Evolutionary conservation across 1,284 basidiomycete genomes (phyloP), one percentile per base, ranked within the genome.

Genomic region (Microbotryum violaceum): DNA sequence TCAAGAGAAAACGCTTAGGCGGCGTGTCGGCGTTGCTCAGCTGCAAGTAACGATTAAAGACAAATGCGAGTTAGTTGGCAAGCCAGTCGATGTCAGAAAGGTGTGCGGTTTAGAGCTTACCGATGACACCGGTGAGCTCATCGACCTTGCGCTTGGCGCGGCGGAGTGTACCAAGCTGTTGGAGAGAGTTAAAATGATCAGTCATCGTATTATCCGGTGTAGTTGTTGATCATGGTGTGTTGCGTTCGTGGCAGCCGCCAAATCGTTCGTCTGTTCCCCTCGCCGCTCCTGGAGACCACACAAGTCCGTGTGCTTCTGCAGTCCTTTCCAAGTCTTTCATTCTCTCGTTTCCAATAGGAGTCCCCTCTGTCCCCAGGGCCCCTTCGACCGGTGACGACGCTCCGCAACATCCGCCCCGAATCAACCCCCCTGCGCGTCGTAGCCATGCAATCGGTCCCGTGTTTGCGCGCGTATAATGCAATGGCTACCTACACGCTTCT

Each of bases 81-180:
- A 42, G 37, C 37, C 37, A 42, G 4, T 12, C 14, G 16, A 42
- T 5, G 37, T 42, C 37, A 42, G 16, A 10, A 10, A 42, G 9
- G 12, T 12, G 37, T 42, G 37, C 37, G 14, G 12, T 42, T 10
- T 16, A 16, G n/a, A 53, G 31, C 51, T 65, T 58, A 37, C 62
- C 71, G 80, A 97, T 94, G 76, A 96, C 84, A 65, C 75, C 83
- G 69, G 86, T 82, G 73, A 97, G 85, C 81, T 97, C 93, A 79
- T 97, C 92, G 75, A 67, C 79, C 84, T 97, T 97, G 81, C 90
- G 86, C 82, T 97, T 97, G 72, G 92, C 93, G 75, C 93, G 89
- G 76, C 93, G 82, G 72, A 97, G 83, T 33, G 93, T 97, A 54
- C 93, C 93, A 74, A 97, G 85, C 91, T 94, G 45, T 56, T 64